These are phyloP conservation scores for Ophiocordyceps camponoti-floridani DNA, from an alignment of 2,329 filamentous ascomycete species.

Conservation along the genomic window DNA sequence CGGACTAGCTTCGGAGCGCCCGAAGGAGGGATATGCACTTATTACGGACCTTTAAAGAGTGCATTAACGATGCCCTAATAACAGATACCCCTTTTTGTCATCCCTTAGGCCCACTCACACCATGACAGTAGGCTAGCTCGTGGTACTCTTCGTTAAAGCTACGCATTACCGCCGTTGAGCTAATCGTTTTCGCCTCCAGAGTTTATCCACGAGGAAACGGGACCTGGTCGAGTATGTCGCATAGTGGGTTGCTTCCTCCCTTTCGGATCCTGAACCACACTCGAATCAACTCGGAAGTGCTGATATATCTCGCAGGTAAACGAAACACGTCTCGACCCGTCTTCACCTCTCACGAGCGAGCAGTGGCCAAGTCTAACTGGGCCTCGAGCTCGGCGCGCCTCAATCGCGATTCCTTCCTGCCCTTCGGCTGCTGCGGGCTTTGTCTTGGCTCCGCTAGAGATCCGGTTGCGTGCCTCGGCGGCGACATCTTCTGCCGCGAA, in stretches of 20 bases:
- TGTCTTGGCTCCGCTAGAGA: conserved; percentile 68
- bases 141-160: too few species aligned
- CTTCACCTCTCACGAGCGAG: conserved; percentile 84
- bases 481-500: conserved; percentile 89
- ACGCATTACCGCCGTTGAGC: too few species aligned
- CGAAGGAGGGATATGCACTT: too few species aligned
- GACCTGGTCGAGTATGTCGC: background rate
- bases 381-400: conserved; percentile 68
- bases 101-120: too few species aligned
- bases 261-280: background rate
- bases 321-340: conserved; percentile 83
- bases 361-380: conserved; percentile 68
- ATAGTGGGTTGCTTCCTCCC: background rate
- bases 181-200: too few species aligned
- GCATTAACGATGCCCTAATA: too few species aligned
- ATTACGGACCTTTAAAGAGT: too few species aligned
- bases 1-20: too few species aligned
- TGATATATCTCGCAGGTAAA: conserved; percentile 34
- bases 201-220: too few species aligned
- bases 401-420: conserved; percentile 76
- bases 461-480: conserved; percentile 67
- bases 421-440: conserved; percentile 75
- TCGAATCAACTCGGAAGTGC: background rate
- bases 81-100: too few species aligned
- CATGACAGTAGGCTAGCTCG: too few species aligned